Base-by-base conservation (phyloP, 768 basidiomycete genomes). In the Naganishia kalamii region DNA sequence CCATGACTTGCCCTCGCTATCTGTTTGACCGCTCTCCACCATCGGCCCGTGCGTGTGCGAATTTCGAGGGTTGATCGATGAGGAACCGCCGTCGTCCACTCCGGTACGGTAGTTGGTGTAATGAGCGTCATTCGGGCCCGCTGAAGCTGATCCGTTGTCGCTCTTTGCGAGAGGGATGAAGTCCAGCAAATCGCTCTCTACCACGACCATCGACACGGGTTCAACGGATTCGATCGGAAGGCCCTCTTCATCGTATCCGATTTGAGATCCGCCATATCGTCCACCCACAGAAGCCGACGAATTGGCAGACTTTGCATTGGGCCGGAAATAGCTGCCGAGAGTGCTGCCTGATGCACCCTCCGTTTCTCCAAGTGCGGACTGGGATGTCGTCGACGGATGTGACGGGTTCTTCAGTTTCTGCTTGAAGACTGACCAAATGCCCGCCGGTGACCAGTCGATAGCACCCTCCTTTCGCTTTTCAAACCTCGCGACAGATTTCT, bases 341-440 rank as follows among this genome's bases (percentile, higher is more conserved):
- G 69, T 68, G 29, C 59, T 65, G 35, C 63, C 71, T n/a, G 69
- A 54, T 25, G 54, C 54, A 10, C 54, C 54, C 25, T 69, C 75
- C 3, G 73, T 72, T 65, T 74, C 71, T 0, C 62, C 61, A 27
- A 54, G 21, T 25, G 60, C 43, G n/a, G 33, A 68, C 41, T 68
- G 67, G 17, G 76, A 77, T 0, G 74, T 75, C n/a, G 75, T 75
- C 1, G 75, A 76, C 19, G 76, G 76, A 67, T 77, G 76, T 10
- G 75, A 72, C 29, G 76, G 71, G 25, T 74, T 71, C 21, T 67
- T 67, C 11, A 77, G 63, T 44, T 68, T 71, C 10, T 66, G 50
- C 40, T 65, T 69, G 54, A 77, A 49, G 4, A 48, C 65, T 5
- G 62, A 2, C 74, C 74, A 73, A 1, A 69, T 52, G 8, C 35